Percentiles rank a stretch among this genome's conserved stretches.
These are phyloP conservation scores for Betula pendula DNA, from an alignment of 306 rosid species.

Conservation along the genomic window DNA sequence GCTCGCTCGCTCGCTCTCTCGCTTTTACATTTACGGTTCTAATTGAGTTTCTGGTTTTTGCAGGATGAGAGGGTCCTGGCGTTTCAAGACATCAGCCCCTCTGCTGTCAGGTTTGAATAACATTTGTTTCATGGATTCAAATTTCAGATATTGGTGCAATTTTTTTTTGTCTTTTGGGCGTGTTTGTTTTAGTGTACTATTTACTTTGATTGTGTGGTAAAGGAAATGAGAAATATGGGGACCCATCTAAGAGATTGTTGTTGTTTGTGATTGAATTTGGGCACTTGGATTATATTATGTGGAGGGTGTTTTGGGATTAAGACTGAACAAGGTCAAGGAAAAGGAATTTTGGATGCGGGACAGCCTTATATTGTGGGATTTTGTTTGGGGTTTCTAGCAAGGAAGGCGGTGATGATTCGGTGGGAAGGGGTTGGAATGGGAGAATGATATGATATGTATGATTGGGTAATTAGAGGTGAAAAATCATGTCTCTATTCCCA, in stretches of 20 bases:
- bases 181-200: not conserved
- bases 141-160: not conserved
- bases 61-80: slow-evolving; percentile 68
- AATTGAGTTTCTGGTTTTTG: slow-evolving; percentile 21
- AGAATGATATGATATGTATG: not conserved
- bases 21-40: not conserved
- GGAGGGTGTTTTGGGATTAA: not conserved
- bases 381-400: not conserved
- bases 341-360: not conserved
- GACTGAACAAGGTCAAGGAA: not conserved
- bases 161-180: not conserved
- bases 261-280: not conserved
- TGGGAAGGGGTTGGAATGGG: not conserved
- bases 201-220: not conserved
- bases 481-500: not conserved
- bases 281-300: not conserved
- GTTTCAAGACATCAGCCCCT: slow-evolving; percentile 57
- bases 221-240: not conserved
- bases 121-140: not conserved
- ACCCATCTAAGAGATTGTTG: not conserved
- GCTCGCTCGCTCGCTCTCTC: not conserved
- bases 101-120: slow-evolving; percentile 57
- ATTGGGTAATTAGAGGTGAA: not conserved
- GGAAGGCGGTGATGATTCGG: not conserved
- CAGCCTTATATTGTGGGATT: not conserved